Evolutionary conservation across 306 rosid genomes (phyloP).

Genomic region (Prosopis cineraria): DNA sequence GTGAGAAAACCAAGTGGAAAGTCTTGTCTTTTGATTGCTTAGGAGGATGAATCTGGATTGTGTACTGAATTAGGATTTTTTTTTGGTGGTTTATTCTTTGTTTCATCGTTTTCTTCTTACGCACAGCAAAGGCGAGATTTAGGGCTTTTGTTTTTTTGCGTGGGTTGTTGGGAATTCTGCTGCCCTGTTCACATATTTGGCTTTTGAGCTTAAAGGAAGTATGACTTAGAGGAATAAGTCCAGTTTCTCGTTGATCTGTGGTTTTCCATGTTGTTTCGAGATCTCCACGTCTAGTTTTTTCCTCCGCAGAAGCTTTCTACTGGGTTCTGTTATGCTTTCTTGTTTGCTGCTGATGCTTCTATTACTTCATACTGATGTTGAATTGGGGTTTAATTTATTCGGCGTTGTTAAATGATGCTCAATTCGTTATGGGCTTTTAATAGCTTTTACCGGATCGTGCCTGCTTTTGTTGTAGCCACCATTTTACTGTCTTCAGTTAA

Average conservation of each 20-base stretch:
- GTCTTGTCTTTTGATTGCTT: conserved; percentile 2
- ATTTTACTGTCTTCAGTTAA: conserved; percentile 9
- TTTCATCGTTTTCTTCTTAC: neutral
- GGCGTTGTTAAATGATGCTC: neutral
- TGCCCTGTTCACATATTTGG: conserved; percentile 10
- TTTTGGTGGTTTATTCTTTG: neutral
- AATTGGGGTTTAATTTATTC: neutral
- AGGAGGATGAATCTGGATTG: conserved; percentile 5
- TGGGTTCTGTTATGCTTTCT: conserved; percentile 21
- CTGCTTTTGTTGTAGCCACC: conserved; percentile 3
- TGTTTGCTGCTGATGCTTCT: conserved; percentile 29
- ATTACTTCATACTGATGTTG: conserved; percentile 25
- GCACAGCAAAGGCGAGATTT: conserved; percentile 8
- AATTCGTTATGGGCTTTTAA: neutral
- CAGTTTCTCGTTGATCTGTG: conserved; percentile 45
- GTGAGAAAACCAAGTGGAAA: neutral
- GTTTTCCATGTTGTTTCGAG: conserved; percentile 9
- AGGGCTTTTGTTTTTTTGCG: conserved; percentile 41
- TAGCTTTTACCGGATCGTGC: conserved; percentile 23
- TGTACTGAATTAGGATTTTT: neutral
- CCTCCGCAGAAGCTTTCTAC: conserved; percentile 20
- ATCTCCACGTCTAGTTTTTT: neutral
- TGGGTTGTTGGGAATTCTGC: neutral
- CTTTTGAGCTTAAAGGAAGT: conserved; percentile 17
- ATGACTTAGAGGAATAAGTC: neutral